Percentiles rank a stretch among this genome's conserved stretches.
These are phyloP conservation scores for Prunus campanulata DNA, from an alignment of 306 rosid species.

Conservation along the genomic window DNA sequence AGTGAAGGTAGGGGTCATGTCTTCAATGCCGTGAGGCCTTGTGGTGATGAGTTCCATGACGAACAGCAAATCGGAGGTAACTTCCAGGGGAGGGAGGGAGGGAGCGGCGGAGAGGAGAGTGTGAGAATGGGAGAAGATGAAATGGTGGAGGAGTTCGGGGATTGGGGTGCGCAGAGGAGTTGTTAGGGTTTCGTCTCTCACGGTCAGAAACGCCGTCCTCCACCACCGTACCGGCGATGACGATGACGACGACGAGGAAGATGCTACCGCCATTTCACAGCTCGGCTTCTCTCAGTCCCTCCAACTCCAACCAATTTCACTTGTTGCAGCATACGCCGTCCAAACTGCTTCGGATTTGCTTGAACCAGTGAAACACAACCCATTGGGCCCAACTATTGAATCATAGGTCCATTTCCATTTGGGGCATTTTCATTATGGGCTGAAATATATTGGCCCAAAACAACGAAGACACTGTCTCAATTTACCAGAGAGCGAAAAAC, in stretches of 20 bases:
- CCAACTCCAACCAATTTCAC: background rate
- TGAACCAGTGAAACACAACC: background rate
- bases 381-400: background rate
- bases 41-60: conserved; percentile 50
- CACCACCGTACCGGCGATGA: conserved; percentile 45
- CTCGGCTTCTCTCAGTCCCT: background rate
- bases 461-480: too few species aligned
- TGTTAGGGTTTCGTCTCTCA: conserved; percentile 77
- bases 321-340: background rate
- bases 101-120: conserved; percentile 55
- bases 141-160: conserved; percentile 46
- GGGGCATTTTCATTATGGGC: background rate
- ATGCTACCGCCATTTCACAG: background rate
- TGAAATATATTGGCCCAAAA: background rate
- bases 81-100: conserved; percentile 68
- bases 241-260: background rate
- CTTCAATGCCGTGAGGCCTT: conserved; percentile 24
- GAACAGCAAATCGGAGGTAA: conserved; percentile 73
- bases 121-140: conserved; percentile 61
- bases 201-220: conserved; percentile 76
- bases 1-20: conserved; percentile 33
- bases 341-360: background rate
- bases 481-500: too few species aligned
- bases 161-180: conserved; percentile 38
- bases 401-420: background rate